phyloP scores from a whole-genome alignment of 768 basidiomycete species.

The Gloeopeniophorella convolvens region DNA sequence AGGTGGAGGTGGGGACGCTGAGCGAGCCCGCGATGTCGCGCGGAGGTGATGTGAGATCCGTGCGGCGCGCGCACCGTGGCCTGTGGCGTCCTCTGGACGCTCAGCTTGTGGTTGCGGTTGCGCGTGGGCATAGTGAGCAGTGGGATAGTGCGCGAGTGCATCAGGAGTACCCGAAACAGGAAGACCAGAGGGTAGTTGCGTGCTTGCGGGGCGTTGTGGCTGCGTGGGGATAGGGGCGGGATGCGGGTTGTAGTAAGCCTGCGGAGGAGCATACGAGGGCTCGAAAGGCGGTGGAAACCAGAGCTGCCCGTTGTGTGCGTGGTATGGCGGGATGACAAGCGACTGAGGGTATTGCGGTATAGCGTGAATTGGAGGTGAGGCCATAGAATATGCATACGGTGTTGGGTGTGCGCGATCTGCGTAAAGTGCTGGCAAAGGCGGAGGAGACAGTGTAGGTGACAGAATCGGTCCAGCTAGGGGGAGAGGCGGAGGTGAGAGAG shows the following conservation, averaged over 20 bases:
- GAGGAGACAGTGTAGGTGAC: slow-evolving; percentile 13
- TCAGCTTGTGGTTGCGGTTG: neutral
- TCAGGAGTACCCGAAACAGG: slow-evolving; percentile 26
- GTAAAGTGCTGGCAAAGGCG: slow-evolving; percentile 20
- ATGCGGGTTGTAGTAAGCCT: slow-evolving; percentile 31
- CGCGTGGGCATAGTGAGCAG: slow-evolving; percentile 10
- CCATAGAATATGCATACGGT: slow-evolving; percentile 32
- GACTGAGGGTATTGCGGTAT: slow-evolving; percentile 28
- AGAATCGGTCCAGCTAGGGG: too few species aligned
- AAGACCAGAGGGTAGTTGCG: slow-evolving; percentile 37
- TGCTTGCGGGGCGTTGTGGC: slow-evolving; percentile 46
- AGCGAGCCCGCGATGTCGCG: slow-evolving; percentile 48
- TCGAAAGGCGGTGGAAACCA: slow-evolving; percentile 24
- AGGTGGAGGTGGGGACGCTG: slow-evolving; percentile 57
- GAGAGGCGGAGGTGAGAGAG: too few species aligned
- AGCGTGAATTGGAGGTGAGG: slow-evolving; percentile 13
- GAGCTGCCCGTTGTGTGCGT: slow-evolving; percentile 28
- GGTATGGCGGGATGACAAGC: slow-evolving; percentile 21
- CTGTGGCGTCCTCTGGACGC: slow-evolving; percentile 45
- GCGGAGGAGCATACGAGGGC: slow-evolving; percentile 15
- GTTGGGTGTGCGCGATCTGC: slow-evolving; percentile 24
- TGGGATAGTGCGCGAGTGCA: slow-evolving; percentile 29
- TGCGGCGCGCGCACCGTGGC: slow-evolving; percentile 54
- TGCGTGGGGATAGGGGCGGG: slow-evolving; percentile 23
- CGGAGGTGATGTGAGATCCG: slow-evolving; percentile 55